Base-by-base conservation (phyloP, 1,284 basidiomycete genomes). In the Coniferiporia weirii region DNA sequence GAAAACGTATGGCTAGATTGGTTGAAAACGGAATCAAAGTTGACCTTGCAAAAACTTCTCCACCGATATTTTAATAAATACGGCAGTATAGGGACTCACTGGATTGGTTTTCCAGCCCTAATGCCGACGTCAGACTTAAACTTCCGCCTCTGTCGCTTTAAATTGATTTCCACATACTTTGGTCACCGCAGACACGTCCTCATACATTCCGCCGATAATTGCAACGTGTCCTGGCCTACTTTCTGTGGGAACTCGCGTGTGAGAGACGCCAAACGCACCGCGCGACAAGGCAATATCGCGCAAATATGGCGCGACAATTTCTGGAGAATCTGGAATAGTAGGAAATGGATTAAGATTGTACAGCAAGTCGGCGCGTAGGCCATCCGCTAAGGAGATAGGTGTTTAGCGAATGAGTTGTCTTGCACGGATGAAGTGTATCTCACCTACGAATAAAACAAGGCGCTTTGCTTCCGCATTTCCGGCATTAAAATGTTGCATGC, bases 101-200 rank as follows among this genome's bases (percentile, higher is more conserved):
- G 93, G 93, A 72, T 95, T 95, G 4, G 84, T 82, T 76, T 93
- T 93, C 91, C 91, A 93, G 56, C 91, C 92, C 87, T 90, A 36
- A 49, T 15, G 45, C 62, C 19, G 12, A 22, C 10, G 19, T 19
- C 45, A 20, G 44, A 40, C 3, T 40, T 46, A 7, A 47, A 46
- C 15, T 52, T 27, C 20, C n/a, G 43, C 20, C 15, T 56, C 19
- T 35, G 43, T 50, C 48, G 20, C 20, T 61, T 75, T 64, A 72
- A n/a, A n/a, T n/a, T n/a, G n/a, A n/a, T n/a, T 50, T 22, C 8
- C n/a, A 59, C 57, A 43, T 36, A 85, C 84, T 83, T 87, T 90
- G 63, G 88, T 93, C 34, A 95, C 93, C 12, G 92, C 93, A 4
- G 89, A 92, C 4, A 93, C 91, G 66, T 95, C 92, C 71, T 95